Percentiles rank a stretch among this genome's conserved stretches.
Conservation (phyloP, 176 grass and related monocot species). For the Tillandsia leiboldiana region DNA sequence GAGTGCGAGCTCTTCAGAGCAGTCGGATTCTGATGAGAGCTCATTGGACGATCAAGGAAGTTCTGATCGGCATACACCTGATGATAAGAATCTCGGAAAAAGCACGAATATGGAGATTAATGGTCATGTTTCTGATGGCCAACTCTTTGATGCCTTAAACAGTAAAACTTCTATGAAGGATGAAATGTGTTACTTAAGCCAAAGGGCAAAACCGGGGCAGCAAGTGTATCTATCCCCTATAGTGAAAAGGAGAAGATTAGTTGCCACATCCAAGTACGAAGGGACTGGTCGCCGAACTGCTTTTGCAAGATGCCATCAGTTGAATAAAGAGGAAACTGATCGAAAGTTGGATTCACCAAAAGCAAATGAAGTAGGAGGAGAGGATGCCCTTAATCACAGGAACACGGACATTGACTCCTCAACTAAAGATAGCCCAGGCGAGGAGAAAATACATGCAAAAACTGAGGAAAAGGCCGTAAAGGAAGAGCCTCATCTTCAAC, state of each 20-base stretch:
- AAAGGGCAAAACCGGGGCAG: conserved; percentile 32
- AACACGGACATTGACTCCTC: conserved; percentile 25
- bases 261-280: conserved; percentile 35
- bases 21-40: conserved; percentile 36
- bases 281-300: conserved; percentile 25
- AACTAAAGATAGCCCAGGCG: conserved; percentile 27
- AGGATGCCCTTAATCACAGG: conserved; percentile 27
- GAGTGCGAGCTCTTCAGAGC: conserved; percentile 41
- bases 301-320: conserved; percentile 24
- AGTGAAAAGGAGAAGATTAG: conserved; percentile 52
- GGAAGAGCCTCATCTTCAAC: neutral
- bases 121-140: conserved; percentile 35
- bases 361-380: conserved; percentile 23
- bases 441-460: conserved; percentile 20
- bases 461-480: neutral
- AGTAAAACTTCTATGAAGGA: conserved; percentile 32
- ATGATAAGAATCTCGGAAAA: conserved; percentile 22
- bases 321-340: conserved; percentile 29
- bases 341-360: conserved; percentile 21
- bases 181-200: conserved; percentile 37
- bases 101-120: conserved; percentile 17
- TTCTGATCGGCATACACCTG: conserved; percentile 15
- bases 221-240: conserved; percentile 42
- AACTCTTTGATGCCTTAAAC: conserved; percentile 18
- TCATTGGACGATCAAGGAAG: conserved; percentile 29